Evolutionary conservation across 768 basidiomycete species (phyloP).

Genomic region (Lactarius akahatsu): DNA sequence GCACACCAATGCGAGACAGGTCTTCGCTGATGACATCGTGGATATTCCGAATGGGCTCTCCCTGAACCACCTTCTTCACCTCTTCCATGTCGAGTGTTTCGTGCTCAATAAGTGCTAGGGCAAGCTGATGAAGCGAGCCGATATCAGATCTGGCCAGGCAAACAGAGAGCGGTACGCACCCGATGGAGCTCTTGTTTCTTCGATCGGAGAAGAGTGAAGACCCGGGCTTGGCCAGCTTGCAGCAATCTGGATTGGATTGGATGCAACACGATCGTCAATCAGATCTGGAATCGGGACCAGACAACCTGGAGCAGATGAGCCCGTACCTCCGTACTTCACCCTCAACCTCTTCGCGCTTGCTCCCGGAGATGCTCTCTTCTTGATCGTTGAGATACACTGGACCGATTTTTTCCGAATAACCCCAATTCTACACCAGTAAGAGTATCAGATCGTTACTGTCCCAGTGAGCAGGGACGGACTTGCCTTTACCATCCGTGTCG

Average conservation of each 20-base stretch:
- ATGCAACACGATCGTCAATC: background rate
- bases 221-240: conserved; percentile 66
- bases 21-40: conserved; percentile 65
- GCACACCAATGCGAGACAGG: conserved; percentile 30
- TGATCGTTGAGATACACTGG: conserved; percentile 80
- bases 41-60: conserved; percentile 73
- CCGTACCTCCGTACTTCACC: conserved; percentile 79
- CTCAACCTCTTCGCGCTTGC: conserved; percentile 83
- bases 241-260: conserved; percentile 16
- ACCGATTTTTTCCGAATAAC: conserved; percentile 75
- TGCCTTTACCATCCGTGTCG: conserved; percentile 88
- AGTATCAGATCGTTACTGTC: background rate
- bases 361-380: conserved; percentile 66
- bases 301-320: conserved; percentile 4
- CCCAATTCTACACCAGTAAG: conserved; percentile 55
- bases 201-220: conserved; percentile 58
- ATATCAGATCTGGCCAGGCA: background rate
- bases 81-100: conserved; percentile 90
- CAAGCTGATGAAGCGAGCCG: conserved; percentile 55
- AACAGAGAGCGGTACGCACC: conserved; percentile 41
- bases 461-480: conserved; percentile 29
- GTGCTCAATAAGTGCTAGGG: conserved; percentile 88
- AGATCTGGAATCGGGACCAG: background rate
- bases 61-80: conserved; percentile 80
- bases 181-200: conserved; percentile 74